Evolutionary conservation across 2,329 filamentous ascomycete genomes (phyloP).

Genomic region (Colletotrichum viniferum): DNA sequence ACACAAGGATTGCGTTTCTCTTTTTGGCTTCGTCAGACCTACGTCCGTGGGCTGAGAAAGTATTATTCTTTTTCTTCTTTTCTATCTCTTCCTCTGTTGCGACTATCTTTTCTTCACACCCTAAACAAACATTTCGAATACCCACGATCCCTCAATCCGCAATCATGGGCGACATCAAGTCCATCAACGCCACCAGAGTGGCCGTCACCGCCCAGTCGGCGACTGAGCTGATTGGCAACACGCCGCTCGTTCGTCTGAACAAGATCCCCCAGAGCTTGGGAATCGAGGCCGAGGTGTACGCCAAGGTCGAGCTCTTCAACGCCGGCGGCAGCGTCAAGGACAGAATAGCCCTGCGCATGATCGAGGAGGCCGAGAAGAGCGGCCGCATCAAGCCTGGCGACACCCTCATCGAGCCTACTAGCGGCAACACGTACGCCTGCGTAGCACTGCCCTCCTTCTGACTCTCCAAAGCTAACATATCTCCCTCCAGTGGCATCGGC

Average conservation of each 20-base stretch:
- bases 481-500: conserved; percentile 73
- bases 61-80: neutral
- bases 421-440: conserved; percentile 78
- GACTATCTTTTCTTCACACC: neutral
- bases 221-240: conserved; percentile 91
- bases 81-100: neutral
- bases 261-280: conserved; percentile 90
- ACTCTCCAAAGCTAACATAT: conserved; percentile 20
- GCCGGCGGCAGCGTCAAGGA: conserved; percentile 94
- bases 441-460: neutral
- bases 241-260: conserved; percentile 92
- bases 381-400: conserved; percentile 97
- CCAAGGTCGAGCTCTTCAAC: conserved; percentile 92
- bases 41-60: conserved; percentile 2
- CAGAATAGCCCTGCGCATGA: conserved; percentile 94
- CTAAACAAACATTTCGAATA: fast-evolving
- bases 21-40: neutral
- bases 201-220: conserved; percentile 61
- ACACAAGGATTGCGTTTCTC: conserved; percentile 18
- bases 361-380: conserved; percentile 89
- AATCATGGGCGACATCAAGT: conserved; percentile 22
- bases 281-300: conserved; percentile 87
- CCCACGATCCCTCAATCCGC: neutral
- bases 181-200: conserved; percentile 14
- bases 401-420: conserved; percentile 96